phyloP scores from a whole-genome alignment of 805 yeast genomes.

The Myxozyma geophila region DNA sequence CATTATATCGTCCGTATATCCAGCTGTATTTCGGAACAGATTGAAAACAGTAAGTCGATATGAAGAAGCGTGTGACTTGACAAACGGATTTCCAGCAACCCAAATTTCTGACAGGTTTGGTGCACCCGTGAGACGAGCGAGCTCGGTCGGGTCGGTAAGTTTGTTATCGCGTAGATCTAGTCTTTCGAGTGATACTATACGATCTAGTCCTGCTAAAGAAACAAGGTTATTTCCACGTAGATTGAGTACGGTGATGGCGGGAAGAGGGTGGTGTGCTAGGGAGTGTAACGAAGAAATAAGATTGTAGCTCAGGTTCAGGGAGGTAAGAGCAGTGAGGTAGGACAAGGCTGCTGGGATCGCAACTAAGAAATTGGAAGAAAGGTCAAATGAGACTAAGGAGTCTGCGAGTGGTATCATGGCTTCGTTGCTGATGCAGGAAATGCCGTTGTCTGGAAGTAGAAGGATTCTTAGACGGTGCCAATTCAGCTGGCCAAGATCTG shows the following conservation, averaged over 20 bases:
- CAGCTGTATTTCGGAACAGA: conserved; percentile 36
- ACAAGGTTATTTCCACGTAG: conserved; percentile 38
- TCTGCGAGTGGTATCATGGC: conserved; percentile 44
- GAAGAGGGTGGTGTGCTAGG: conserved; percentile 32
- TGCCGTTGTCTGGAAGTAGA: conserved; percentile 50
- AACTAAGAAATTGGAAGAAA: conserved; percentile 58
- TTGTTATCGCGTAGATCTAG: conserved; percentile 40
- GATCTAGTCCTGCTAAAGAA: conserved; percentile 39
- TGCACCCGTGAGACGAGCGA: conserved; percentile 36
- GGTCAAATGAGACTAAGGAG: conserved; percentile 53
- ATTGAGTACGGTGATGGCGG: conserved; percentile 35
- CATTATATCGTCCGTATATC: conserved; percentile 36
- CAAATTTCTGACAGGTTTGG: conserved; percentile 39
- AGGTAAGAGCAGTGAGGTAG: conserved; percentile 56
- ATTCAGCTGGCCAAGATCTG: conserved; percentile 32
- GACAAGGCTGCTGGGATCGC: conserved; percentile 60
- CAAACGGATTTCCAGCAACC: conserved; percentile 40
- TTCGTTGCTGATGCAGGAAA: conserved; percentile 44
- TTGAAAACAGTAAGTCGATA: conserved; percentile 39
- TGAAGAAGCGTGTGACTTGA: conserved; percentile 31
- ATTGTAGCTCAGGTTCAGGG: conserved; percentile 67
- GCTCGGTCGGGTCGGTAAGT: conserved; percentile 37
- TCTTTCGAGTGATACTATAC: conserved; percentile 34
- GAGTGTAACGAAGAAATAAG: conserved; percentile 44
- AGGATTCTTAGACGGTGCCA: conserved; percentile 51